Evolutionary conservation across 139 green algal genomes (phyloP).

Genomic region (Nannochloris sp.): DNA sequence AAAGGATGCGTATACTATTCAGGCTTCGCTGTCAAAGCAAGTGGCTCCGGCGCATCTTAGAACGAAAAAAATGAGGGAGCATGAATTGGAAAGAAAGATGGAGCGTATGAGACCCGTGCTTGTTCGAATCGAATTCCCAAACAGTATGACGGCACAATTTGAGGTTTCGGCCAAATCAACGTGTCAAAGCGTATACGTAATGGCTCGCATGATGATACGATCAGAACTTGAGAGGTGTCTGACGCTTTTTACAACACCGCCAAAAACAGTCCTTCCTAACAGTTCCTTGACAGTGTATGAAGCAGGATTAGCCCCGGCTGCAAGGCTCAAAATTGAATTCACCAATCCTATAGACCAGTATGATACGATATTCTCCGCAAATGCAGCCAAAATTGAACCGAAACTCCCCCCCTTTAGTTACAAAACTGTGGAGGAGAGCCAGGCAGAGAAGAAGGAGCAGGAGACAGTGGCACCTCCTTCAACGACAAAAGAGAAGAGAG

Average conservation of each 20-base stretch:
- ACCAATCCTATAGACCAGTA: too few species aligned
- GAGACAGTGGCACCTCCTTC: too few species aligned
- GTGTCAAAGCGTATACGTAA: not conserved
- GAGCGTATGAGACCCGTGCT: not conserved
- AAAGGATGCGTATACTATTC: not conserved
- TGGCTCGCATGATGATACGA: not conserved
- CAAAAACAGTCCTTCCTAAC: slow-evolving; percentile 2
- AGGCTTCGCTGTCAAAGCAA: not conserved
- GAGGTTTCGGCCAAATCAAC: not conserved
- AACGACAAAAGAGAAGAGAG: not conserved
- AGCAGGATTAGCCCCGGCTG: not conserved
- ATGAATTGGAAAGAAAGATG: not conserved
- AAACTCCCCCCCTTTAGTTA: too few species aligned
- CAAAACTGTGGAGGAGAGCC: too few species aligned
- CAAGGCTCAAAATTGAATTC: not conserved
- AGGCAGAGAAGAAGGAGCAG: too few species aligned
- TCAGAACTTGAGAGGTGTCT: not conserved
- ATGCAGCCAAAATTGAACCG: too few species aligned
- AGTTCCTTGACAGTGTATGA: not conserved
- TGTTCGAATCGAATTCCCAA: slow-evolving; percentile 8
- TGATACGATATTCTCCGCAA: too few species aligned
- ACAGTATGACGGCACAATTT: not conserved
- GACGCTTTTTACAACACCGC: slow-evolving; percentile 6
- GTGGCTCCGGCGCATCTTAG: not conserved
- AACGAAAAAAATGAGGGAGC: slow-evolving; percentile 12